Percentiles rank a stretch among this genome's conserved stretches.
phyloP scores from a whole-genome alignment of 2,329 filamentous ascomycete genomes.

The Acrodontium crateriforme region DNA sequence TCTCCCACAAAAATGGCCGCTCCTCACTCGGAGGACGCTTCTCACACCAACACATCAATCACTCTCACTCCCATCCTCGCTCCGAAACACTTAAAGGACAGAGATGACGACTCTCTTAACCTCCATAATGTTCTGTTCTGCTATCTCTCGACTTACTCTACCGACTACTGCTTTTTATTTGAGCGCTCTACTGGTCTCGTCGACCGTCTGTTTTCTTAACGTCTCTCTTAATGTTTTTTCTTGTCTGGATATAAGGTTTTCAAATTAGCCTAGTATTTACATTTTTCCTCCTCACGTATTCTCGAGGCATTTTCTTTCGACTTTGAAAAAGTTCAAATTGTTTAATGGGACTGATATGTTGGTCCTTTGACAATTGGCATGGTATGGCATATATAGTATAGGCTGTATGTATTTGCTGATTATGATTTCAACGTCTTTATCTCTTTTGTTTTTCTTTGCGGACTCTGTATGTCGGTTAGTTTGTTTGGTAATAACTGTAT shows the following conservation, averaged over 20 bases:
- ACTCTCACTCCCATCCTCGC: neutral
- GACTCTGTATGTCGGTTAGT: too few species aligned
- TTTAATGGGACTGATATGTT: too few species aligned
- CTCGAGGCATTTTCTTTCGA: neutral
- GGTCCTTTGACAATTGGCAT: neutral
- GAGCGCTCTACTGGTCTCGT: neutral
- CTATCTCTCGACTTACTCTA: neutral
- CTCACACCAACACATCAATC: neutral
- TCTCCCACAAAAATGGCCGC: slow-evolving; percentile 17
- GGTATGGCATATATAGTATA: too few species aligned
- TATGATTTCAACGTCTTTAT: too few species aligned
- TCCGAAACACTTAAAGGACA: too few species aligned
- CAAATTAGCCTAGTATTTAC: neutral
- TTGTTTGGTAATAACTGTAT: too few species aligned
- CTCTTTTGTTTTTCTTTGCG: too few species aligned
- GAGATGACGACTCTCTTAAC: too few species aligned
- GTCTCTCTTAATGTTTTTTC: neutral
- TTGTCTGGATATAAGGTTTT: neutral
- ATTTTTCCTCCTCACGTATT: neutral
- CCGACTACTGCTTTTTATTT: neutral
- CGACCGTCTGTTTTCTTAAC: neutral
- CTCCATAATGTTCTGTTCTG: too few species aligned
- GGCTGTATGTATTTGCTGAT: too few species aligned
- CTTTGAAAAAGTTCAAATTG: neutral
- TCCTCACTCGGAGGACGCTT: neutral